Conservation (phyloP, 495 filamentous ascomycete genomes). For the Penicillium atrosanguineum region DNA sequence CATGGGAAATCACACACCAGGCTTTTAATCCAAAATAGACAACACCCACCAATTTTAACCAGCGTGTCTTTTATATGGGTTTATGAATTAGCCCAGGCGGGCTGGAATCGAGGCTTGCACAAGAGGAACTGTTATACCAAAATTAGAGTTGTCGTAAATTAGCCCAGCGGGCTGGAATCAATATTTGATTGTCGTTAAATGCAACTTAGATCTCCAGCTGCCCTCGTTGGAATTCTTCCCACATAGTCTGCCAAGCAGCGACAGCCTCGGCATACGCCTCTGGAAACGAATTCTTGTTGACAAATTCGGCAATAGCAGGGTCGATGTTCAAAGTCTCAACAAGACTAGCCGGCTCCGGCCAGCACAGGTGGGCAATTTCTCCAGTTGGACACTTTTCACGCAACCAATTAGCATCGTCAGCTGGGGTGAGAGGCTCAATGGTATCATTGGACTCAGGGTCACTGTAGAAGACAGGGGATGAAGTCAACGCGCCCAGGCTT, state of each 20-base stretch:
- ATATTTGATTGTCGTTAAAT: background rate
- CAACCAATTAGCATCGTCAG: constrained; percentile 7
- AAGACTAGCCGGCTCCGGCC: background rate
- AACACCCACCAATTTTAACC: background rate
- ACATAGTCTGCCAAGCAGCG: background rate
- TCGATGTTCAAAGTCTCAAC: background rate
- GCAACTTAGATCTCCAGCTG: background rate
- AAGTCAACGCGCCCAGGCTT: background rate
- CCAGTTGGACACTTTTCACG: background rate
- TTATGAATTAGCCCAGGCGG: too few relatives aligned
- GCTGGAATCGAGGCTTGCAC: too few relatives aligned
- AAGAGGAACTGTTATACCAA: background rate
- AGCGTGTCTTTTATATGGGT: background rate
- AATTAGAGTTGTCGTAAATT: background rate
- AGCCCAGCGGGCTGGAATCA: background rate
- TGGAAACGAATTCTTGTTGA: background rate
- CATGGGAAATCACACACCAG: background rate
- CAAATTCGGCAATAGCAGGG: background rate
- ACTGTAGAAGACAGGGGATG: background rate
- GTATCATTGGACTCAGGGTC: constrained; percentile 7
- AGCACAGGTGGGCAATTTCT: background rate
- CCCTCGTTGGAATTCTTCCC: background rate
- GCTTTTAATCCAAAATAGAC: background rate
- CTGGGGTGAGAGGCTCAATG: background rate
- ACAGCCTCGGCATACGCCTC: background rate